Base-by-base conservation (phyloP, 306 rosid species). In the Delonix regia region DNA sequence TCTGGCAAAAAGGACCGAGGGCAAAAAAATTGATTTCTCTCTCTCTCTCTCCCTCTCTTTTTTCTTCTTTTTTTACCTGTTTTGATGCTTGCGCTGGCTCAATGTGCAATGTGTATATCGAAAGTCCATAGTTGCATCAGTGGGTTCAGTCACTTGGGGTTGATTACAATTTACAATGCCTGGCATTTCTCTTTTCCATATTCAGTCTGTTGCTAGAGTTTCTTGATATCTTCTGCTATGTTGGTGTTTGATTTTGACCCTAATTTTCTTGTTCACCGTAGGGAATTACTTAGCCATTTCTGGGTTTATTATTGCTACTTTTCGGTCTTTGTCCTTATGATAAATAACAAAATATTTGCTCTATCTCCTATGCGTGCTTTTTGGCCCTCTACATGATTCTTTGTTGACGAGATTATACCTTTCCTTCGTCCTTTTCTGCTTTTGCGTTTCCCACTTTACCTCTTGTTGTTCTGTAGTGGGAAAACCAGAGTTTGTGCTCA, bases 371-470 rank as follows among this genome's bases (percentile, higher is more conserved):
- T 44, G 25, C 74, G 12, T 62, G 41, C 72, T 57, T 78, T 66
- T n/a, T 48, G 57, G 51, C 52, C 62, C 53, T 71, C 60, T 47
- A 59, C 75, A 84, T 77, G 85, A 78, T 83, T 83, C 82, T 81
- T 78, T 86, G 84, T 87, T 86, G 92, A 83, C 92, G 78, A 86
- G 77, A 87, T 87, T 80, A 85, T 77, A 70, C 78, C 53, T 87
- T 83, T 70, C 61, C 86, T 86, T 90, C 90, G 91, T 84, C 95
- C 73, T 88, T 90, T 87, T 89, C 88, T 88, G 84, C 93, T 91
- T 89, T 91, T 80, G 71, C 68, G 53, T 36, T 90, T 81, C 82
- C 74, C 78, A 78, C 86, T 87, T 81, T 89, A 64, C 79, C 85
- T 72, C 75, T 75, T 66, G 61, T 79, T 75, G 86, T 83, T 85